These are phyloP conservation scores for Diplocarpon rosae DNA, from an alignment of 2,329 filamentous ascomycete genomes.

Conservation along the genomic window DNA sequence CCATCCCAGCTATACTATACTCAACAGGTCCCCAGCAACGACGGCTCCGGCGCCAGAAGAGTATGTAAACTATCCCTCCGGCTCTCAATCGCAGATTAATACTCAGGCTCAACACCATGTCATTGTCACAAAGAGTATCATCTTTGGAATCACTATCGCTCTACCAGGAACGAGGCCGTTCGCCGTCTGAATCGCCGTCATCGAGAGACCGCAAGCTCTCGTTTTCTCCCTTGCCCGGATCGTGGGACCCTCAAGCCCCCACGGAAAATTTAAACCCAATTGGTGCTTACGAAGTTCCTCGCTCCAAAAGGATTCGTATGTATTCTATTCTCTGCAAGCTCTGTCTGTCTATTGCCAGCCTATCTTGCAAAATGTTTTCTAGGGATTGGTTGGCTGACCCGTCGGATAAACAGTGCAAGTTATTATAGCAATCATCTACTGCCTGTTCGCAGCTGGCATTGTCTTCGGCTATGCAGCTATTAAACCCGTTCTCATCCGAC, in stretches of 20 bases:
- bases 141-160: conserved; percentile 20
- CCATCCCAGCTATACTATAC: no score
- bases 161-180: conserved; percentile 14
- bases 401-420: conserved; percentile 47
- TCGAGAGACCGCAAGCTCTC: conserved; percentile 18
- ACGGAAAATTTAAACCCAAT: conserved; percentile 16
- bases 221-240: conserved; percentile 19
- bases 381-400: conserved; percentile 6
- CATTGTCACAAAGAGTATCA: conserved; percentile 19
- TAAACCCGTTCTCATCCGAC: conserved; percentile 66
- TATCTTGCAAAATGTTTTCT: neutral
- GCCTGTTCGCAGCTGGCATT: conserved; percentile 65
- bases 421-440: conserved; percentile 56
- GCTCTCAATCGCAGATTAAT: no score
- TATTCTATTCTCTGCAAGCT: neutral
- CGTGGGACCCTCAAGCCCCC: conserved; percentile 11
- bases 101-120: conserved; percentile 10
- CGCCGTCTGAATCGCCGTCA: conserved; percentile 6
- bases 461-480: conserved; percentile 80
- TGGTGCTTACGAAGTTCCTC: conserved; percentile 31
- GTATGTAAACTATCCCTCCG: no score
- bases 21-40: no score
- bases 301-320: conserved; percentile 27
- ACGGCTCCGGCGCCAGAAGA: no score
- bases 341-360: neutral